phyloP scores from a whole-genome alignment of 2,329 filamentous ascomycete species.

The Pezicula carpinea region DNA sequence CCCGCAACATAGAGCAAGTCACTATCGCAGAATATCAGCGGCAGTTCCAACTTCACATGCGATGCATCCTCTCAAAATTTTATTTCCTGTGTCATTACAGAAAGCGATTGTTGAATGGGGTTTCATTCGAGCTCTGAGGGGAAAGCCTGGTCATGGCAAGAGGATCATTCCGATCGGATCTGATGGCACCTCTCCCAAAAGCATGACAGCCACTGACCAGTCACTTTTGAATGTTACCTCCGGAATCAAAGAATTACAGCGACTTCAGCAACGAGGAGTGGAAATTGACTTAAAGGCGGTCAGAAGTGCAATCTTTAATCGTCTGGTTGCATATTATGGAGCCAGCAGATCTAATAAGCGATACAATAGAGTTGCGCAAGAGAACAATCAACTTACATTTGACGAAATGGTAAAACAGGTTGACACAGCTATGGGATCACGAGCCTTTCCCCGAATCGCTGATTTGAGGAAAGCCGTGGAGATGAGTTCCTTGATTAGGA shows the following conservation, averaged over 20 bases:
- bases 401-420: slow-evolving; percentile 15
- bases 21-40: slow-evolving; percentile 7
- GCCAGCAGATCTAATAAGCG: slow-evolving; percentile 14
- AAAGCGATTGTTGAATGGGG: slow-evolving; percentile 45
- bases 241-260: slow-evolving; percentile 23
- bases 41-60: slow-evolving; percentile 16
- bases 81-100: slow-evolving; percentile 40
- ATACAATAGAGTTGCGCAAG: slow-evolving; percentile 15
- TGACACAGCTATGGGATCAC: slow-evolving; percentile 17
- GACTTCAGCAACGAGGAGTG: slow-evolving; percentile 17
- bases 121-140: slow-evolving; percentile 30
- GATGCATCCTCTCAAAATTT: slow-evolving; percentile 30
- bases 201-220: not conserved
- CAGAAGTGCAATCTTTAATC: slow-evolving; percentile 18
- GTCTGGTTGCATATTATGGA: slow-evolving; percentile 23
- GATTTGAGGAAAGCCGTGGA: not conserved
- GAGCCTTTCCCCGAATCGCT: slow-evolving; percentile 3
- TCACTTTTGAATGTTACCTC: slow-evolving; percentile 9
- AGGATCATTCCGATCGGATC: not conserved
- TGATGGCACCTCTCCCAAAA: not conserved
- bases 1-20: slow-evolving; percentile 6
- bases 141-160: not conserved
- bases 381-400: slow-evolving; percentile 6
- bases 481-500: not conserved
- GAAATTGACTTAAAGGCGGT: slow-evolving; percentile 13